Evolutionary conservation across 768 basidiomycete genomes (phyloP).

Genomic region (Russula sp.): DNA sequence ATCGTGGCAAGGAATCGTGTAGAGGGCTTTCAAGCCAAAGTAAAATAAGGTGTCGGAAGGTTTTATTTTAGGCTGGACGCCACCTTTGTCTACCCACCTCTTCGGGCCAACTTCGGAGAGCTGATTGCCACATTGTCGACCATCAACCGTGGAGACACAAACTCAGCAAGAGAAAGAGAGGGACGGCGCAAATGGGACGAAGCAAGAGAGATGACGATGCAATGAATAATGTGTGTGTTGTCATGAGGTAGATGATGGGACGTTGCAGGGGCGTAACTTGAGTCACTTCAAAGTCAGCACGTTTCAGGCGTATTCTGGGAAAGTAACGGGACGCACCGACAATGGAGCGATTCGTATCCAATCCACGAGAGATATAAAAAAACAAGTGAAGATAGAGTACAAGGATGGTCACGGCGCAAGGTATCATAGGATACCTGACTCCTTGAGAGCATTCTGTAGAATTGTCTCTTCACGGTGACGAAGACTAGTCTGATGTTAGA

Average conservation of each 20-base stretch:
- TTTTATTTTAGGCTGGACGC: conserved; percentile 20
- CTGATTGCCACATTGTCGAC: not conserved
- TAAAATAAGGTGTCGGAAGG: conserved; percentile 42
- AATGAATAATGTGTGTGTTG: conserved; percentile 26
- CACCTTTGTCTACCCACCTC: conserved; percentile 20
- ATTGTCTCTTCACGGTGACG: conserved; percentile 91
- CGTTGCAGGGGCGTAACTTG: conserved; percentile 29
- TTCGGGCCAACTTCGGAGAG: conserved; percentile 15
- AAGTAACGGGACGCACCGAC: conserved; percentile 11
- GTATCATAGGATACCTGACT: conserved; percentile 71
- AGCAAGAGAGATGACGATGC: conserved; percentile 19
- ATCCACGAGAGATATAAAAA: conserved; percentile 22
- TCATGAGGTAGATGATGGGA: conserved; percentile 24
- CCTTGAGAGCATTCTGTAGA: conserved; percentile 80
- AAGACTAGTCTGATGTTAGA: conserved; percentile 80
- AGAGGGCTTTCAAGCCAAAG: conserved; percentile 29
- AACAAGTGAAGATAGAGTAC: conserved; percentile 25
- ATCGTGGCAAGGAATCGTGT: not conserved
- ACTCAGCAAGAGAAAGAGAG: not conserved
- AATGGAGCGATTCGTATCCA: conserved; percentile 26
- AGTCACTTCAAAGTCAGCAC: conserved; percentile 8
- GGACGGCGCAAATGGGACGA: too few species aligned
- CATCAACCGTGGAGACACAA: not conserved
- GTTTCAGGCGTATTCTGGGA: too few species aligned
- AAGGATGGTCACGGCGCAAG: conserved; percentile 8